Conservation (phyloP, 768 basidiomycete species). For the Sarcomyxa edulis region DNA sequence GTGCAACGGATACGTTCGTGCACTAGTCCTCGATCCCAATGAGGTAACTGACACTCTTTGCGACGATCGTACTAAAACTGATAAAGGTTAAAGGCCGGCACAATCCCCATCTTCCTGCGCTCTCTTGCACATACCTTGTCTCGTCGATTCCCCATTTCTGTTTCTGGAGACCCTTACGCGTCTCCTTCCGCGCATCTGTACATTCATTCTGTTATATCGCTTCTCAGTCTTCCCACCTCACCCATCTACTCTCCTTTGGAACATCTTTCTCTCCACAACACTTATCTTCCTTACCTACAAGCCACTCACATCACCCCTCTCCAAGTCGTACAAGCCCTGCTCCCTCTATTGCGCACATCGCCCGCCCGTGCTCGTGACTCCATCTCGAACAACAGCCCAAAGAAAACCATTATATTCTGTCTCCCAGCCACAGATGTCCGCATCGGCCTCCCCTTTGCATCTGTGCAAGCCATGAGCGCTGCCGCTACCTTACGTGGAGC, state of each 20-base stretch:
- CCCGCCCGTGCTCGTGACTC: constrained; percentile 45
- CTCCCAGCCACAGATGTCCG: constrained; percentile 68
- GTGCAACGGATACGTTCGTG: constrained; percentile 73
- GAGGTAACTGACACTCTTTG: constrained; percentile 42
- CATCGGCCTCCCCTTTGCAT: constrained; percentile 67
- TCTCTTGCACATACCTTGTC: constrained; percentile 77
- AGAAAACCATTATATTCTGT: constrained; percentile 66
- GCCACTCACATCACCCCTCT: constrained; percentile 76
- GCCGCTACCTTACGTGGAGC: constrained; percentile 66
- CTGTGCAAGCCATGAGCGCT: constrained; percentile 71
- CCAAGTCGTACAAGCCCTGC: constrained; percentile 67
- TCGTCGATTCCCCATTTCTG: constrained; percentile 74
- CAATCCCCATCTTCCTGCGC: constrained; percentile 71
- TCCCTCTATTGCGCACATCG: constrained; percentile 72
- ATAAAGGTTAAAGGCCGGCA: constrained; percentile 63
- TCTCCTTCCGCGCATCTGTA: constrained; percentile 61
- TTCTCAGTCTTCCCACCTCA: constrained; percentile 49
- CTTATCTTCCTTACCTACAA: constrained; percentile 67
- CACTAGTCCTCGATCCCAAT: constrained; percentile 73
- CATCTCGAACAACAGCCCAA: constrained; percentile 23
- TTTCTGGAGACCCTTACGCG: constrained; percentile 77
- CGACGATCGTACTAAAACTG: constrained; percentile 1
- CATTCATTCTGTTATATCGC: constrained; percentile 74
- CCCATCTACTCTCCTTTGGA: constrained; percentile 58
- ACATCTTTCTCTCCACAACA: constrained; percentile 54